Evolutionary conservation across 1,139 yeast species (phyloP), one percentile per base, ranked within the genome.

Genomic region (Zygosaccharomyces pseudobailii): DNA sequence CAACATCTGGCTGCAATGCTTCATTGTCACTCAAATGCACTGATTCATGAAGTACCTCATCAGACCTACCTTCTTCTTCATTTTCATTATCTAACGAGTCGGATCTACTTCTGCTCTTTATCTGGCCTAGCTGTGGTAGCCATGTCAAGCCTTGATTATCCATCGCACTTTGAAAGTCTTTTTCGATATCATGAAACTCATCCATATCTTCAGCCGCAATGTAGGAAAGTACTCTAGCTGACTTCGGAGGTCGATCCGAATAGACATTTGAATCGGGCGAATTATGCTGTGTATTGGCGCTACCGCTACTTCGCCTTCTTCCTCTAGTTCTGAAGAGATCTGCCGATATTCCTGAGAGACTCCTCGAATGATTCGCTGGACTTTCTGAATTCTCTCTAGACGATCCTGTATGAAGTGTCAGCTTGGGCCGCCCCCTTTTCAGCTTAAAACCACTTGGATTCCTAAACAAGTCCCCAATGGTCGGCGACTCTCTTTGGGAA

Each of bases 151-250:
- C 63, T 24, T 54, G 57, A 9, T 55, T 59, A 38, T 55, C 59
- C 25, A 57, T 46, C 6, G 60, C 63, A 40, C 54, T 52, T 36
- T 54, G 46, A 38, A 64, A 63, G 22, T 55, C 67, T 30, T 60
- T 61, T 45, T 64, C 66, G 28, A 64, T 47, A 47, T 57, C 61
- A 36, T 60, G 54, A 46, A 61, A 64, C 31, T 64, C 68, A 42
- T 60, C 62, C 55, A 63, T 52, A 46, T 64, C 68, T 39, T 61
- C 65, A 2, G 62, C 63, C 20, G 53, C 65, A 23, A 58, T 52
- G 32, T 51, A 55, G 1, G 66, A 59, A 23, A 62, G 43, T 5
- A 62, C 61, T 38, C 54, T 58, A 10, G 63, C 61, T n/a, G 63
- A 55, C 36, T 57, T 50, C 5, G 58, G 56, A 4, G 57, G 53